phyloP scores from a whole-genome alignment of 108 stramenopile genomes.

The Fistulifera pelliculosa region DNA sequence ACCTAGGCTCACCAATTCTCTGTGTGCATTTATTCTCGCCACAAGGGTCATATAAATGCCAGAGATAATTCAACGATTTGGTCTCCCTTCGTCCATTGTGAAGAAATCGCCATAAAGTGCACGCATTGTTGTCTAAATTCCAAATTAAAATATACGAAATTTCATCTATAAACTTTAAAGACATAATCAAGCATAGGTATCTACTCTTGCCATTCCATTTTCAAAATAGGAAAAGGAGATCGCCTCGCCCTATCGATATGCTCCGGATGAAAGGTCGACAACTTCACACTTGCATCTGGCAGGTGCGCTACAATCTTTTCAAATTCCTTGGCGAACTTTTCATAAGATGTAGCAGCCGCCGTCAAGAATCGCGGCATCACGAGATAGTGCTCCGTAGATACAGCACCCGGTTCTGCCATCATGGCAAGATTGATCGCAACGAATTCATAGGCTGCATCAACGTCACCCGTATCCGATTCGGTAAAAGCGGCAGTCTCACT shows the following conservation, averaged over 20 bases:
- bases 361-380: conserved; percentile 65
- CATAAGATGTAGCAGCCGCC: conserved; percentile 59
- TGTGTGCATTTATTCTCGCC: no score
- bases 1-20: no score
- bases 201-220: conserved; percentile 46
- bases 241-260: conserved; percentile 43
- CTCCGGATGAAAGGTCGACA: conserved; percentile 70
- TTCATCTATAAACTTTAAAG: neutral
- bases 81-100: no score
- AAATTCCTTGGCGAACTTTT: conserved; percentile 54
- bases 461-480: conserved; percentile 38
- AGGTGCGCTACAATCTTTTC: conserved; percentile 35
- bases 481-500: conserved; percentile 41
- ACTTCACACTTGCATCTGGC: conserved; percentile 28
- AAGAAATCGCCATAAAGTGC: no score
- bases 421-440: conserved; percentile 75
- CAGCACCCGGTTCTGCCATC: conserved; percentile 24
- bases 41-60: no score
- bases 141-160: conserved; percentile 1
- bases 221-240: conserved; percentile 57
- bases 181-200: no score
- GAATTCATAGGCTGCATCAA: conserved; percentile 77
- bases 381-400: conserved; percentile 46
- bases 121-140: no score
- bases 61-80: no score